Evolutionary conservation across 805 yeast species (phyloP), one percentile per base, ranked within the genome.

Genomic region (Pichia phayaonensis): DNA sequence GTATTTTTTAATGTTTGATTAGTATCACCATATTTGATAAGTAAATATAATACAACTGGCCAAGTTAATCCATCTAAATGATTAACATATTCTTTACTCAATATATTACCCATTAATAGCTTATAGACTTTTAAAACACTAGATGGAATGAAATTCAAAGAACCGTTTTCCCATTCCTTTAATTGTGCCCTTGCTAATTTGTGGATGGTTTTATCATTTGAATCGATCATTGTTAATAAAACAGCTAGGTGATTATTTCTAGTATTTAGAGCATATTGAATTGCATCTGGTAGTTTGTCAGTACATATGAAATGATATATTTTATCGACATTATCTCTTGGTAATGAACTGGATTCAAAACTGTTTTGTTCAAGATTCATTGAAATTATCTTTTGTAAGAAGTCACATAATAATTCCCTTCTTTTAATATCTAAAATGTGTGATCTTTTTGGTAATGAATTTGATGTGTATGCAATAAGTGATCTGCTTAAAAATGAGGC

Each of bases 201-300:
- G 46, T 72, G 72, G 3, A 85, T 83, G 1, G 74, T 72, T 1
- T 73, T 73, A 56, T 83, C 86, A 57, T 84, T 83, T 0, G 94
- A 82, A 34, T 87, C 95, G 8, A 85, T 63, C 42, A 86, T 68
- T 0, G 96, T 75, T 13, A 92, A 64, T 26, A 88, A 60, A 0
- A 79, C 80, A 0, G 96, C 81, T 20, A 92, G 65, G 63, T 90
- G 96, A 6, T 76, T 67, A 59, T 86, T 86, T 10, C 75, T 74
- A 0, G 84, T 66, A n/a, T 74, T 68, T 1, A 81, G 65, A 1
- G 97, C 90, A 3, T 70, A 53, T 29, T 72, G 70, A 7, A 83
- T 71, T 1, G 98, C 97, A 26, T 72, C 71, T 10, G 74, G 69
- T 27, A 88, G 59, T 50, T 83, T 78, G 48, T 85, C 82, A 5